Base-by-base conservation (phyloP, 2,329 filamentous ascomycete species). In the Epichloe coenophiala region DNA sequence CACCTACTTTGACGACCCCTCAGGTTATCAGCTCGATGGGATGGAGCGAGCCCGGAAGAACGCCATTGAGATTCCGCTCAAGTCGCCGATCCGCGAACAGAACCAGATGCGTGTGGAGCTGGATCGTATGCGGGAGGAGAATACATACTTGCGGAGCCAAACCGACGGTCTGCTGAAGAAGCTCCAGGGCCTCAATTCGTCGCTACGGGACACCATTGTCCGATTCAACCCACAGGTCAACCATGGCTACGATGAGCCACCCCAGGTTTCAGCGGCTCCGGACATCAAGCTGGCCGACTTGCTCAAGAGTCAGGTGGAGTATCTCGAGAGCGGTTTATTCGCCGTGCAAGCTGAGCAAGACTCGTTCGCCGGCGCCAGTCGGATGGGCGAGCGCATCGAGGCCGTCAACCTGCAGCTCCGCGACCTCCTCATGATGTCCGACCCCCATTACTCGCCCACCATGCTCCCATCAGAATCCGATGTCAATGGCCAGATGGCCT, bases 1-100 rank as follows among this genome's bases (percentile, higher is more conserved):
- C 6, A 69, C 80, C 52, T 77, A 83, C 45, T 89, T 95, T 59
- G 86, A 94, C 59, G 86, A 93, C 56, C 75, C 81, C 52, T 86
- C 81, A 60, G 70, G 88, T 7, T 93, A 90, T 61, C 82, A 60
- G 11, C 76, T 84, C 5, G 85, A 88, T 56, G 76, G 79, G 52
- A 65, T 83, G 19, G 80, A 86, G 13, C 59, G 60, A 17, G 59
- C 61, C 35, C 67, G 65, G 47, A 70, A 71, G 51, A 70, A 71
- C 48, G 61, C 68, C 23, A 72, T 80, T n/a, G 75, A 77, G 51
- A 80, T 80, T 11, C 77, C 77, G n/a, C 58, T 73, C 35, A 80
- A 78, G 59, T 79, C 77, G 15, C 76, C 76, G 0, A 69, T 73
- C 35, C 72, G 76, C 23, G 75, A 76, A 53, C 75, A 79, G 55